Evolutionary conservation across 2,329 filamentous ascomycete species (phyloP).

Genomic region (Xylaria sp.): DNA sequence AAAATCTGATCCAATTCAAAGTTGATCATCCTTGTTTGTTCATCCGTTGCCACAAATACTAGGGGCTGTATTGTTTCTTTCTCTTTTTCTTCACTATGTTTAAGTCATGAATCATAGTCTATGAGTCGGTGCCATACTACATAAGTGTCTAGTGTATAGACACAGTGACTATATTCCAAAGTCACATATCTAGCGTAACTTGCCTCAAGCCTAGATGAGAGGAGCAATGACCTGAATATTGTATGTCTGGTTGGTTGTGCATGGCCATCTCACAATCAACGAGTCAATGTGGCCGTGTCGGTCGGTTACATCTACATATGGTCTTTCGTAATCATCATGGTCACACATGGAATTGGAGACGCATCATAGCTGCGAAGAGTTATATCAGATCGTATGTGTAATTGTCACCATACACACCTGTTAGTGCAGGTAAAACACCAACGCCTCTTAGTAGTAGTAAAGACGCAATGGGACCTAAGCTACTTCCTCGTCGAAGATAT

Average conservation of each 20-base stretch:
- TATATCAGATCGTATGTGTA: neutral
- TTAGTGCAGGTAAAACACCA: neutral
- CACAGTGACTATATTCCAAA: neutral
- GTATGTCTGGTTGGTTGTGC: neutral
- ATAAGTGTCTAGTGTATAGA: no score
- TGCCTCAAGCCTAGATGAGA: neutral
- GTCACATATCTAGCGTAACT: neutral
- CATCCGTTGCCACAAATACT: neutral
- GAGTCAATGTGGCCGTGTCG: no score
- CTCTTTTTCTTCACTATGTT: neutral
- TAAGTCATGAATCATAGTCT: neutral
- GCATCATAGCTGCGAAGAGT: neutral
- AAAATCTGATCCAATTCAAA: slow-evolving; percentile 66
- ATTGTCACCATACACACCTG: neutral
- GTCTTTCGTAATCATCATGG: no score
- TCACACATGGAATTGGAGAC: neutral
- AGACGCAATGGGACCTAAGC: neutral
- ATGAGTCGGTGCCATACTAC: no score
- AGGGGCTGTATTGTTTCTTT: neutral
- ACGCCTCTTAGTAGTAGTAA: neutral
- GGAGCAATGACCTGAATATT: neutral
- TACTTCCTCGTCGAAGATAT: neutral
- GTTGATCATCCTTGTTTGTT: slow-evolving; percentile 40
- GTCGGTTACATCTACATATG: neutral
- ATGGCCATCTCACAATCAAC: no score